A percentile compares a stretch with the other conserved stretches of the same genome.
Evolutionary conservation across 768 basidiomycete genomes (phyloP).

Genomic region (Dacryopinax primogenitus): DNA sequence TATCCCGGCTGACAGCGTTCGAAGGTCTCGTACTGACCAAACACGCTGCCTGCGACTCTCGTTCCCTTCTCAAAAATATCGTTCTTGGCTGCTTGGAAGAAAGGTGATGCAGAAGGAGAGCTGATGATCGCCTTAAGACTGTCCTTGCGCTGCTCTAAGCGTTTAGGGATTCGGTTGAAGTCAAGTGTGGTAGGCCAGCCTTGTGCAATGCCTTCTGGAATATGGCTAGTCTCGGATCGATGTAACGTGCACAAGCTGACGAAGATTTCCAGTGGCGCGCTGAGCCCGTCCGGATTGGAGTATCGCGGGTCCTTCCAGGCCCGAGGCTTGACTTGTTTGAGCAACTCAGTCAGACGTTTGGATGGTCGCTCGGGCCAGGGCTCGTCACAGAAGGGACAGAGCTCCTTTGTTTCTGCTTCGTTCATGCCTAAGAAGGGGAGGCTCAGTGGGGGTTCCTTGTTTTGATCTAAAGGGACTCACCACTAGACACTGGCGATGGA

Average conservation of each 20-base stretch:
- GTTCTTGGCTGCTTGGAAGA: conserved; percentile 55
- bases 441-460: not conserved
- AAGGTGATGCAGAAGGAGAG: conserved; percentile 33
- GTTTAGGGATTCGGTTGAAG: conserved; percentile 41
- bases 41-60: conserved; percentile 51
- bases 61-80: conserved; percentile 55
- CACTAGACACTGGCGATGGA: not conserved
- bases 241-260: conserved; percentile 65
- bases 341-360: conserved; percentile 41
- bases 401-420: conserved; percentile 42
- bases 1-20: conserved; percentile 80
- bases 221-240: conserved; percentile 56
- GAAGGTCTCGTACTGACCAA: conserved; percentile 65
- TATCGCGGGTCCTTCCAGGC: conserved; percentile 52
- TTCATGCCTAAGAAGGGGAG: too few species aligned
- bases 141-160: conserved; percentile 42
- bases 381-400: conserved; percentile 75
- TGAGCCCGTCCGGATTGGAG: conserved; percentile 53
- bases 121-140: conserved; percentile 41
- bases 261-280: conserved; percentile 39
- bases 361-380: conserved; percentile 52
- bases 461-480: not conserved
- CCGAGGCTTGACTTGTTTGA: conserved; percentile 39
- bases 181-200: conserved; percentile 71
- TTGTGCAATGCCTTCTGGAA: conserved; percentile 54